phyloP scores from a whole-genome alignment of 352 stramenopile genomes.

The Pythium phragmitis region DNA sequence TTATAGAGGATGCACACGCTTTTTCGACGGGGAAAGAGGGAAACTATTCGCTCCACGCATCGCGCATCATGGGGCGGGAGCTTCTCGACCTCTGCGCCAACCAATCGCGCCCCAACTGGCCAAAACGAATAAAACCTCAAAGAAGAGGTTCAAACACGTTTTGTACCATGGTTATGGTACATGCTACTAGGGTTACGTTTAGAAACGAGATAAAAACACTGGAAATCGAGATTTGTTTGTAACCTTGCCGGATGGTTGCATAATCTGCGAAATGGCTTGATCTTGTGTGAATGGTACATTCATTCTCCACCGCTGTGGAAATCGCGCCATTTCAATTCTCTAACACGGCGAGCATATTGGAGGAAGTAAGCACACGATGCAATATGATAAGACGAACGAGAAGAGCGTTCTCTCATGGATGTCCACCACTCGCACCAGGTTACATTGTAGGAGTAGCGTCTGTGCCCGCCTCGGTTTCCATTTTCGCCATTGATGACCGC shows the following conservation, averaged over 20 bases:
- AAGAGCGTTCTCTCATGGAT: not conserved
- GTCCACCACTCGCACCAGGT: no score
- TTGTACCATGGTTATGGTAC: conserved; percentile 1
- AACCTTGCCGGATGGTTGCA: no score
- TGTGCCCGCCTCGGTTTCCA: not conserved
- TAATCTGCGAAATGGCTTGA: no score
- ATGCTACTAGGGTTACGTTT: not conserved
- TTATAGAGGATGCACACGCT: conserved; percentile 85
- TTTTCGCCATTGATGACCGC: not conserved
- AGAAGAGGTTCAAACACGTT: conserved; percentile 7
- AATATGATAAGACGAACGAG: not conserved
- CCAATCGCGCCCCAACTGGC: conserved; percentile 12
- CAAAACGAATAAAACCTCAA: conserved; percentile 10
- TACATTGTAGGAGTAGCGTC: not conserved
- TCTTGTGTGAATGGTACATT: no score
- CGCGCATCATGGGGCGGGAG: not conserved
- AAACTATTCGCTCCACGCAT: conserved; percentile 2
- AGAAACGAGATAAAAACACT: conserved; percentile 1
- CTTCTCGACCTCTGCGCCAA: conserved; percentile 18
- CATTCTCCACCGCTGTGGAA: no score
- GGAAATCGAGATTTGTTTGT: no score
- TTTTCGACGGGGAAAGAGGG: conserved; percentile 32
- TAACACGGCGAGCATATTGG: no score
- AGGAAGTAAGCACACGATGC: no score
- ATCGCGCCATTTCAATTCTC: no score